Base-by-base conservation (phyloP, 805 yeast genomes). In the Candida boidinii region DNA sequence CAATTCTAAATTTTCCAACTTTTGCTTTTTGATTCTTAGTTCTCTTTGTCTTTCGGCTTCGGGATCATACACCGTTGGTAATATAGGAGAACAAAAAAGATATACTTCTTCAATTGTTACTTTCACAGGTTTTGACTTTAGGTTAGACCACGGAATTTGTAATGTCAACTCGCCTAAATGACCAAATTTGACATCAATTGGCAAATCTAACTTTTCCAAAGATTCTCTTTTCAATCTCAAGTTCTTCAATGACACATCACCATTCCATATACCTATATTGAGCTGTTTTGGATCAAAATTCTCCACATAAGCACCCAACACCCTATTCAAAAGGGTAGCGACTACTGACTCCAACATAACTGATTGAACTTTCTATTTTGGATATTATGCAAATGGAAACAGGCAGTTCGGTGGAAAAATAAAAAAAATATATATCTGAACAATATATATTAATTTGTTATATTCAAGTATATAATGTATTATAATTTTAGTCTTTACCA, bases 251-350 rank as follows among this genome's bases (percentile, higher is more conserved):
- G 84, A 84, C 20, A 88, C 97, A 63, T 92, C 97, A 23, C 99
- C 99, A 48, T 87, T 76, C 95, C 97, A 88, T 22, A 92, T 87
- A 5, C 97, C 98, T 35, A 92, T 88, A 46, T 92, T 88, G 48
- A 92, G 63, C 51, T 92, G 96, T 44, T 83, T 84, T 13, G 97
- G 87, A 60, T 92, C 98, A 56, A 92, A 92, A 58, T 94, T 84
- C 59, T 94, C 95, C 30, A 90, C 87, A 54, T 87, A 86, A 20
- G 75, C 66, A 2, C 86, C 86, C 46, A 78, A 53, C 37, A 77
- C 66, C 42, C 80, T 51, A 50, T 78, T 78, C 38, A 78, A 62
- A 25, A 78, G 61, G 27, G 69, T 68, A 12, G 85, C 83, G 11
- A 74, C 83, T 16, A 78, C 54, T 2, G 81, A 74, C 49, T 77